Evolutionary conservation across 495 filamentous ascomycete species (phyloP), one percentile per base, ranked within the genome.

Genomic region (Lindgomyces ingoldianus): DNA sequence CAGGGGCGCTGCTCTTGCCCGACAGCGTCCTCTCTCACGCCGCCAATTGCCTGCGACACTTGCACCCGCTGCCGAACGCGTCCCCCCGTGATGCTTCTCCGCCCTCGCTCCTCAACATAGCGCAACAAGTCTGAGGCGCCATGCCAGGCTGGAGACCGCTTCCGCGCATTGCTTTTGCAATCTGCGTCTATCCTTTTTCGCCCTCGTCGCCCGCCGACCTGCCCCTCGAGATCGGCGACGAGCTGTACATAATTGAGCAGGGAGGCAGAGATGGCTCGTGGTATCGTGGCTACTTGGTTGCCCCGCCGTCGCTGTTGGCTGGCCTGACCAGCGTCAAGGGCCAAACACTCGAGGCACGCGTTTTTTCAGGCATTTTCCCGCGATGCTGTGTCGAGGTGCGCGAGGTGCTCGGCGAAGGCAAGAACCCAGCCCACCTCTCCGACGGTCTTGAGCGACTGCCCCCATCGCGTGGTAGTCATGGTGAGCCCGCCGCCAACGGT

Each of bases 181-280:
- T 98, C 74, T 93, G 93, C 74, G 90, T 87, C 64, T 93, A 92
- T 74, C 94, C 94, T 29, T 98, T 98, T 78, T 83, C 87, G 60
- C 89, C 94, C 49, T 87, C 89, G 30, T 88, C 85, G 60, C 86
- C 93, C 27, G 90, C 90, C 69, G 94, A 98, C 76, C 86, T 98
- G n/a, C 93, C 94, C 14, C 85, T 98, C 70, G 91, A 98, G 76
- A 87, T 98, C 26, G 94, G 94, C 72, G 94, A 98, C 81, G 94
- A 98, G 76, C 81, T 98, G 54, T 98, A 98, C 77, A 96, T 98
- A 58, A 96, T 98, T 72, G 94, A 98, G 78, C 91, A 96, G 76
- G 87, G 88, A n/a, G 93, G 92, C 2, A 76, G 74, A 22, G 83
- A 95, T 76, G 89, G 87, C 65, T 83, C 91, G 71, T 98, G 95